Percentiles rank a stretch among this genome's conserved stretches.
These are phyloP conservation scores for Debaryomyces fabryi DNA, from an alignment of 1,139 yeast species.

Conservation along the genomic window DNA sequence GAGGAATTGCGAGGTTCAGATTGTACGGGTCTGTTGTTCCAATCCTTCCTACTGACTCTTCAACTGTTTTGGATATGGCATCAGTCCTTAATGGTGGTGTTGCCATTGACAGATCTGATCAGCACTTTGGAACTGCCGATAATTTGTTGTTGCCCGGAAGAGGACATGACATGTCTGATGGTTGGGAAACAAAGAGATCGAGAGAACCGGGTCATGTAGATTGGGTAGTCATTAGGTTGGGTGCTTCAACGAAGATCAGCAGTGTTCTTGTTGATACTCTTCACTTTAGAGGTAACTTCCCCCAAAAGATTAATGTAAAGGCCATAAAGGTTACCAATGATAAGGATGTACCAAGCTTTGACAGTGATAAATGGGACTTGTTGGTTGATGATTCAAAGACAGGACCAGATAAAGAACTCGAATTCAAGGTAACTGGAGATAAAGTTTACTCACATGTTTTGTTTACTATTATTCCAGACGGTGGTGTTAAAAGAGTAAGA, in stretches of 20 bases:
- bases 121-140: slow-evolving; percentile 90
- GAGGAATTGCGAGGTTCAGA: slow-evolving; percentile 94
- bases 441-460: slow-evolving; percentile 63
- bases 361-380: slow-evolving; percentile 57
- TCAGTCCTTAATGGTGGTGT: slow-evolving; percentile 88
- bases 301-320: slow-evolving; percentile 71
- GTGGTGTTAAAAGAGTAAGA: slow-evolving; percentile 89
- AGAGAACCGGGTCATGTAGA: slow-evolving; percentile 82
- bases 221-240: slow-evolving; percentile 85
- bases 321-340: slow-evolving; percentile 48
- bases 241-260: slow-evolving; percentile 59
- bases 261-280: slow-evolving; percentile 84
- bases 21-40: slow-evolving; percentile 83
- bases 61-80: slow-evolving; percentile 68
- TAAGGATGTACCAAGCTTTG: slow-evolving; percentile 35
- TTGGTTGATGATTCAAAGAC: slow-evolving; percentile 74
- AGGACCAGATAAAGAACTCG: slow-evolving; percentile 79
- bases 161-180: slow-evolving; percentile 95
- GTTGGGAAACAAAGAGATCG: slow-evolving; percentile 97
- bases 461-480: slow-evolving; percentile 88
- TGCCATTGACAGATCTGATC: slow-evolving; percentile 80
- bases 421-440: slow-evolving; percentile 39
- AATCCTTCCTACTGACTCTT: slow-evolving; percentile 50
- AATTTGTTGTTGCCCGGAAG: slow-evolving; percentile 89
- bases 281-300: slow-evolving; percentile 91